Evolutionary conservation across 2,329 filamentous ascomycete genomes (phyloP).

Genomic region (Talaromyces sp.): DNA sequence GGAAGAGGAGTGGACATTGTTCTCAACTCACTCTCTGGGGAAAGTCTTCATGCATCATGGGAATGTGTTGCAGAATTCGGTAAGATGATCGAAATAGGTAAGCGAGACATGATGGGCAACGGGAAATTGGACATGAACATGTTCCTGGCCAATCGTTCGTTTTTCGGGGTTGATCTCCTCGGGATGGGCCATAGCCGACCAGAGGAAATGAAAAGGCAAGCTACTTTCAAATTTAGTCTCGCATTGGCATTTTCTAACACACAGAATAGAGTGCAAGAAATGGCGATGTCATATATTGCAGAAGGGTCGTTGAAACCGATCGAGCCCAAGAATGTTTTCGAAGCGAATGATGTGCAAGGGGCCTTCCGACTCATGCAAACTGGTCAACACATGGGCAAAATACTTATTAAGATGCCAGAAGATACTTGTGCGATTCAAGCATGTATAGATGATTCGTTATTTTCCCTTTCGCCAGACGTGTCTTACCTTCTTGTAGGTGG

Average conservation of each 20-base stretch:
- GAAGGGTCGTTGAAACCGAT: neutral
- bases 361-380: constrained; percentile 23
- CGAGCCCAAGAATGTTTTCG: constrained; percentile 8
- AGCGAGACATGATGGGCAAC: constrained; percentile 23
- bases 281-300: no score
- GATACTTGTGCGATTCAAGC: neutral
- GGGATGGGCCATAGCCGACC: constrained; percentile 1
- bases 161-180: constrained; percentile 15
- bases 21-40: constrained; percentile 26
- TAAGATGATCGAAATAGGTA: constrained; percentile 27
- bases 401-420: constrained; percentile 14
- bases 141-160: constrained; percentile 17
- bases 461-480: neutral
- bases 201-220: neutral
- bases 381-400: constrained; percentile 21
- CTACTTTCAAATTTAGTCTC: neutral
- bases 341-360: constrained; percentile 2
- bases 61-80: constrained; percentile 30
- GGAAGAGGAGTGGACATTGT: constrained; percentile 27
- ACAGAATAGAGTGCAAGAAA: no score
- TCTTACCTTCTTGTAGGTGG: constrained; percentile 15
- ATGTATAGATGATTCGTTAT: no score
- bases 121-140: constrained; percentile 14
- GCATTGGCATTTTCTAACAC: neutral
- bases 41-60: constrained; percentile 30